Conservation (phyloP, 2,329 filamentous ascomycete genomes). For the Cytospora paraplurivora region DNA sequence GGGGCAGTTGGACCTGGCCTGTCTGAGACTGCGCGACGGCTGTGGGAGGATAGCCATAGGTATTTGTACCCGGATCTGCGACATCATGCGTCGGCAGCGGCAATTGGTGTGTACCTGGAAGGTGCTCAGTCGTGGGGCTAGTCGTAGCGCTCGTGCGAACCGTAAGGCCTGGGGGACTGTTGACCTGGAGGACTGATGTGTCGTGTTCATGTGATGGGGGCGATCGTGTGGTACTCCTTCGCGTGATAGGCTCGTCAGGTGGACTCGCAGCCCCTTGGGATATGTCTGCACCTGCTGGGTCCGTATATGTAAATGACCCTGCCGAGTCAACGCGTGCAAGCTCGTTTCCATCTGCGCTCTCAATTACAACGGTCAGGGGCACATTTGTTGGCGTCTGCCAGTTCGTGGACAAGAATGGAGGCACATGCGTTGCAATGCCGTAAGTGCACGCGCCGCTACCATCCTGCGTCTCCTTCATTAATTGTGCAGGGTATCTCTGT, state of each 20-base stretch:
- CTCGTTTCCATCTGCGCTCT: conserved; percentile 54
- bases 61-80: conserved; percentile 52
- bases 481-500: conserved; percentile 68
- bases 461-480: conserved; percentile 63
- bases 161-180: conserved; percentile 45
- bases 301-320: conserved; percentile 48
- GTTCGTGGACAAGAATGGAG: conserved; percentile 57
- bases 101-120: conserved; percentile 32
- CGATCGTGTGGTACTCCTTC: conserved; percentile 27
- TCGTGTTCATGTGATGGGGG: conserved; percentile 30
- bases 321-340: conserved; percentile 51
- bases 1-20: conserved; percentile 36
- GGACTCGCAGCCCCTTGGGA: conserved; percentile 38
- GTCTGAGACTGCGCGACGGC: conserved; percentile 42
- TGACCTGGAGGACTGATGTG: conserved; percentile 28
- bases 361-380: conserved; percentile 57
- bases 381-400: conserved; percentile 51
- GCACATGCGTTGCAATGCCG: conserved; percentile 71
- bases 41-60: conserved; percentile 59
- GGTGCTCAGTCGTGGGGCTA: conserved; percentile 36
- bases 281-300: conserved; percentile 33
- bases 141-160: conserved; percentile 37
- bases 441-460: conserved; percentile 66
- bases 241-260: conserved; percentile 38
- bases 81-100: conserved; percentile 28